Evolutionary conservation across 257 asterid species (phyloP).

Genomic region (Solanum medicagineum): DNA sequence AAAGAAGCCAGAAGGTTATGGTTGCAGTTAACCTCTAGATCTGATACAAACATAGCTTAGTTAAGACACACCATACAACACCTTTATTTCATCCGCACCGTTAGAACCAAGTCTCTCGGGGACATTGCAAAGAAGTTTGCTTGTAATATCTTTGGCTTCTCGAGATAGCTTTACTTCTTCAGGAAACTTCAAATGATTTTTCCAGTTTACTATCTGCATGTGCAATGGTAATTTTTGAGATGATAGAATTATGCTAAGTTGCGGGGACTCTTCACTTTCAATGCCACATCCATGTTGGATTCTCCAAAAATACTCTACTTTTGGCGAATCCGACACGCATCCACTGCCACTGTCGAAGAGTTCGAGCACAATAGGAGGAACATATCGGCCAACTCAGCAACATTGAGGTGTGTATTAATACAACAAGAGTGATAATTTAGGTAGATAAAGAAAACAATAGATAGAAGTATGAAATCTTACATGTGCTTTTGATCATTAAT

Average conservation of each 20-base stretch:
- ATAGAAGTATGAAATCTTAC: background rate
- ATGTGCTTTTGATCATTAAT: background rate
- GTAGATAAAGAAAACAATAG: background rate
- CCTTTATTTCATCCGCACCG: constrained; percentile 88
- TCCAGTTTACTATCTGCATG: constrained; percentile 93
- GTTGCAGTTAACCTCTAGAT: constrained; percentile 9
- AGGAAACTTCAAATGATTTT: constrained; percentile 78
- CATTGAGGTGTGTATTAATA: background rate
- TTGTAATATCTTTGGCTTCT: constrained; percentile 73
- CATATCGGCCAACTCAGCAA: background rate
- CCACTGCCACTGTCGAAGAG: too few relatives aligned
- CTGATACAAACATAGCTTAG: constrained; percentile 11
- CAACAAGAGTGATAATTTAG: background rate
- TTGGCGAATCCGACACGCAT: too few relatives aligned
- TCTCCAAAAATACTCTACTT: too few relatives aligned
- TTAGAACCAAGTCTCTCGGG: constrained; percentile 83
- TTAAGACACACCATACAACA: constrained; percentile 39
- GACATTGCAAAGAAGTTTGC: constrained; percentile 83
- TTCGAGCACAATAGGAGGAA: background rate
- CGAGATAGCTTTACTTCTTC: constrained; percentile 75
- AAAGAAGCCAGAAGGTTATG: background rate
- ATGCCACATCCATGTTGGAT: too few relatives aligned
- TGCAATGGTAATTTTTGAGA: background rate
- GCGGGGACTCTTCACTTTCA: too few relatives aligned
- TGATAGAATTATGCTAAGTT: background rate